Evolutionary conservation across 2,329 filamentous ascomycete genomes (phyloP).

Genomic region (Alternaria incomplexa): DNA sequence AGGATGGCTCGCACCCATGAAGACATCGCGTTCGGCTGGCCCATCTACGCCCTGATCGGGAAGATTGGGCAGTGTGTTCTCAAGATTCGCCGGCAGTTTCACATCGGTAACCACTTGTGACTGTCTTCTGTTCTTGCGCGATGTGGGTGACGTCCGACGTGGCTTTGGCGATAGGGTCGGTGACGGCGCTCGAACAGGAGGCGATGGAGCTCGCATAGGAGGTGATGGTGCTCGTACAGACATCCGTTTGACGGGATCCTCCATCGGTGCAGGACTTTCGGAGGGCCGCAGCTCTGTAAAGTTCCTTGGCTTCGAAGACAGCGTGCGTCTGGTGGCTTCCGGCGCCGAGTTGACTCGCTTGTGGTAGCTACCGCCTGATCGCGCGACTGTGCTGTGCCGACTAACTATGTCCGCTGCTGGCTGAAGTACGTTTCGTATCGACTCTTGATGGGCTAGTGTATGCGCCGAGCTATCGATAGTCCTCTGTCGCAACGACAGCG

Average conservation of each 20-base stretch:
- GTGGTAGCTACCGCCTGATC: constrained; percentile 24
- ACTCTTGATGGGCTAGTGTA: constrained; percentile 41
- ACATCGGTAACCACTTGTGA: constrained; percentile 4
- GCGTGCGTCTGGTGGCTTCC: constrained; percentile 24
- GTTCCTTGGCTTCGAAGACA: constrained; percentile 18
- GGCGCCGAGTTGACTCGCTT: constrained; percentile 46
- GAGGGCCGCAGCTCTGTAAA: constrained; percentile 32
- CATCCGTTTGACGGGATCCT: background rate
- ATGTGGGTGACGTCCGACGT: constrained; percentile 20
- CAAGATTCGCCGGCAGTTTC: constrained; percentile 18
- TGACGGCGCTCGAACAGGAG: constrained; percentile 17
- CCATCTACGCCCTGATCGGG: constrained; percentile 10
- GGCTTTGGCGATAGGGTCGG: constrained; percentile 25
- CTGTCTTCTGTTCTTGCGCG: constrained; percentile 18
- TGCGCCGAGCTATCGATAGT: constrained; percentile 38
- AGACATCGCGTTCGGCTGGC: constrained; percentile 12
- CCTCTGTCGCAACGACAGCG: constrained; percentile 37
- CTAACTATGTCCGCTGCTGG: constrained; percentile 44
- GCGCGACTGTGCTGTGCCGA: constrained; percentile 32
- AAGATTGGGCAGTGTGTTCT: constrained; percentile 32
- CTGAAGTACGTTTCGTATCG: constrained; percentile 38
- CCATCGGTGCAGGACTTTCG: constrained; percentile 22
- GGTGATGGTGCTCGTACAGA: background rate
- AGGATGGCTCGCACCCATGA: constrained; percentile 19
- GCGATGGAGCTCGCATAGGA: constrained; percentile 11